Percentiles rank a stretch among this genome's conserved stretches.
phyloP scores from a whole-genome alignment of 345 rosid genomes.

The Ailanthus altissimus region DNA sequence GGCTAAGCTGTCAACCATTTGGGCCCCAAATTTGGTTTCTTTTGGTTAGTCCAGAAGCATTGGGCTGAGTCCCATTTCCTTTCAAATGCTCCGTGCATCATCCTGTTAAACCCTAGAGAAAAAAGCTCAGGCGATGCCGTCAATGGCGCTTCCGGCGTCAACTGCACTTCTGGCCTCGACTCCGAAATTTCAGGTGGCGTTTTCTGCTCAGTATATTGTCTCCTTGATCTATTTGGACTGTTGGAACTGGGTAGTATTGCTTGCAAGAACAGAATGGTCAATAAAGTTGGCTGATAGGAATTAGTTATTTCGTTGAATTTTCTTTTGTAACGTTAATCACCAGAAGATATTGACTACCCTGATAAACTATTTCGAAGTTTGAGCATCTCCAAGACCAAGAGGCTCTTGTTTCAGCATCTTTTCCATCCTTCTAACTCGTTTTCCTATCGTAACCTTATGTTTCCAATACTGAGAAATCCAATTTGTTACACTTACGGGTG shows the following conservation, averaged over 20 bases:
- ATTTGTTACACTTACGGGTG: background rate
- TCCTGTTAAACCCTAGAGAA: constrained; percentile 29
- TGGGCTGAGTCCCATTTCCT: constrained; percentile 7
- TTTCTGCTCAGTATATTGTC: background rate
- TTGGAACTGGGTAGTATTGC: background rate
- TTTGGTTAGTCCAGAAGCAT: background rate
- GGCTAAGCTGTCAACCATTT: background rate
- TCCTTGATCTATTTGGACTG: background rate
- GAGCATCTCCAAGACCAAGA: too few species aligned
- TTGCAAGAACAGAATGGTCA: background rate
- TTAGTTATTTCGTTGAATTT: background rate
- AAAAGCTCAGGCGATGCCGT: background rate
- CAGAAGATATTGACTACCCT: background rate
- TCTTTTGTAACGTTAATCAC: background rate
- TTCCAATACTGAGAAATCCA: background rate
- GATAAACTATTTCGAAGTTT: background rate
- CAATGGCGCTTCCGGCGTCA: constrained; percentile 37
- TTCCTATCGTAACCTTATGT: background rate
- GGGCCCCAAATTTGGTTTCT: background rate
- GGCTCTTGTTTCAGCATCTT: background rate
- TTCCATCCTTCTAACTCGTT: background rate
- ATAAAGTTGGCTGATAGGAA: background rate
- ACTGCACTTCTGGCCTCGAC: constrained; percentile 2
- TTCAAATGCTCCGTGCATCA: background rate
- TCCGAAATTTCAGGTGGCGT: constrained; percentile 28